Evolutionary conservation across 73 alveolate species (phyloP), one percentile per base, ranked within the genome.

Genomic region (Symbiodinium pilosum): DNA sequence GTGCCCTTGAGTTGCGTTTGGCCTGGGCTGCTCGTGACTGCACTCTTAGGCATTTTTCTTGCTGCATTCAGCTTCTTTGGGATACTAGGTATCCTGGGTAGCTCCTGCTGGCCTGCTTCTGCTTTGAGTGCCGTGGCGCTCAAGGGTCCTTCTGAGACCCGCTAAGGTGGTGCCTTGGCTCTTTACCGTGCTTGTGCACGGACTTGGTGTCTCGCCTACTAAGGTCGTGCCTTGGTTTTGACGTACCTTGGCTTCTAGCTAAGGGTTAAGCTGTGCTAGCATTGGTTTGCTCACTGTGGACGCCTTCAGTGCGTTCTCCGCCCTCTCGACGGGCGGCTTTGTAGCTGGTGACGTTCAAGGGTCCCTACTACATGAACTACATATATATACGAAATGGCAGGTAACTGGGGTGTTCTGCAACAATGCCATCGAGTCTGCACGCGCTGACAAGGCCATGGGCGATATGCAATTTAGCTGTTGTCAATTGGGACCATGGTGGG

Each of bases 391-490:
- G n/a, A n/a, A n/a, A n/a, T n/a, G n/a, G n/a, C n/a, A 64, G 81
- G 81, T 64, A 64, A 64, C 81, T 64, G 81, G 81, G 41, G 81
- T 64, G 38, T 64, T 64, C 81, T 64, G 81, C 24, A 64, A 64
- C 81, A 64, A 64, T 38, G 81, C 81, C 81, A 64, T 64, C 12
- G 81, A 64, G 41, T 28, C 39, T 64, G 81, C 81, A 34, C 81
- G 81, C 81, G 81, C 81, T 32, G 81, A 64, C 81, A 64, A 64
- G 81, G 81, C 81, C 24, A 47, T 6, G 59, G 59, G 59, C 59
- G 21, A 6, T 47, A 14, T 47, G 59, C 59, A 47, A 6, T 6
- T 47, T 47, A 14, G 14, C 14, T 47, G n/a, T n/a, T n/a, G n/a
- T n/a, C n/a, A n/a, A n/a, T n/a, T n/a, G n/a, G n/a, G n/a, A n/a